Evolutionary conservation across 768 basidiomycete genomes (phyloP).

Genomic region (Boletus bicolor): DNA sequence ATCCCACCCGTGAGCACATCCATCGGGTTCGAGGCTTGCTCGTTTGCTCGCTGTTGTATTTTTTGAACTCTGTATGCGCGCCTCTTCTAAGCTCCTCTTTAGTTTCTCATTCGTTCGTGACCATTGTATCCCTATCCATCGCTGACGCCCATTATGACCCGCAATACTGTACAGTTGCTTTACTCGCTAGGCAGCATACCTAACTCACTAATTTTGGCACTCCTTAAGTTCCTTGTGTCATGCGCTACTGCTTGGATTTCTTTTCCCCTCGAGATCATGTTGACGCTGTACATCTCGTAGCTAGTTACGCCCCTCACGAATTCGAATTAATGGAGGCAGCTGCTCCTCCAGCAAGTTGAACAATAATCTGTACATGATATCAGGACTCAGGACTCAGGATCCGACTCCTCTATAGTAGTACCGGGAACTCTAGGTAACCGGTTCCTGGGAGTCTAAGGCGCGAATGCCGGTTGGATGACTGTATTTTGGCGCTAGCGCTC

Average conservation of each 20-base stretch:
- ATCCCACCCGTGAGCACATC: slow-evolving; percentile 16
- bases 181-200: slow-evolving; percentile 26
- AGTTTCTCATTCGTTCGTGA: slow-evolving; percentile 7
- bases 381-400: not conserved
- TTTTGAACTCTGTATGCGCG: slow-evolving; percentile 16
- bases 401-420: not conserved
- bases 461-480: too few species aligned
- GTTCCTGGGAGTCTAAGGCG: not conserved
- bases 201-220: slow-evolving; percentile 24
- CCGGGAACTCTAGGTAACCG: slow-evolving; percentile 14
- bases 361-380: too few species aligned
- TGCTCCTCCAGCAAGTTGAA: not conserved
- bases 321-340: slow-evolving; percentile 4
- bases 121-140: slow-evolving; percentile 31
- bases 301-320: slow-evolving; percentile 2
- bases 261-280: not conserved
- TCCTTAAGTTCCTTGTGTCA: slow-evolving; percentile 5
- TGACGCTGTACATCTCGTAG: slow-evolving; percentile 10
- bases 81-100: not conserved
- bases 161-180: slow-evolving; percentile 27
- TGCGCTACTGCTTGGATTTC: not conserved
- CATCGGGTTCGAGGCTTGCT: not conserved
- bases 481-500: too few species aligned
- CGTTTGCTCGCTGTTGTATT: slow-evolving; percentile 7
- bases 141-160: slow-evolving; percentile 16